Conservation (phyloP, 768 basidiomycete genomes). For the Naganishia vishniacii region DNA sequence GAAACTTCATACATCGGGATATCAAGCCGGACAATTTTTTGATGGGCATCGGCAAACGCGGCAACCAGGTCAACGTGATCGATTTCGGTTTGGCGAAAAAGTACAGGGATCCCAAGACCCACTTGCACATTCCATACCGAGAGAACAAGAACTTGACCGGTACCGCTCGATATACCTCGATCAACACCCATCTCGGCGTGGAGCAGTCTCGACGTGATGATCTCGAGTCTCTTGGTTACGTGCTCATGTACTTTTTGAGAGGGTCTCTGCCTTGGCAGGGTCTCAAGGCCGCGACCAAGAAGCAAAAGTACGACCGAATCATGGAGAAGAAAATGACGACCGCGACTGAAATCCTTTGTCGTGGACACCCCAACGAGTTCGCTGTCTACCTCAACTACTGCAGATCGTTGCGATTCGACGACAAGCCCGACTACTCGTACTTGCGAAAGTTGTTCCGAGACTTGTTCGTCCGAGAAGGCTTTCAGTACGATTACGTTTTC, state of each 20-base stretch:
- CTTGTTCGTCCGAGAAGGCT: slow-evolving; percentile 92
- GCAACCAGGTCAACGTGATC: slow-evolving; percentile 91
- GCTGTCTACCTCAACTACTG: slow-evolving; percentile 99
- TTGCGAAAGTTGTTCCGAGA: slow-evolving; percentile 97
- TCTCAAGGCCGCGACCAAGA: slow-evolving; percentile 99
- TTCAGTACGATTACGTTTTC: slow-evolving; percentile 99
- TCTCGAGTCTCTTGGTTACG: slow-evolving; percentile 95
- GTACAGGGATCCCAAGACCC: slow-evolving; percentile 99
- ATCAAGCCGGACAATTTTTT: slow-evolving; percentile 99
- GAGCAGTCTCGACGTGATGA: slow-evolving; percentile 96
- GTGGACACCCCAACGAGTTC: slow-evolving; percentile 99
- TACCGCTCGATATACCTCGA: slow-evolving; percentile 97
- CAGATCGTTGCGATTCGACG: slow-evolving; percentile 96
- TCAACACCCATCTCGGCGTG: slow-evolving; percentile 97
- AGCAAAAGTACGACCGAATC: slow-evolving; percentile 99
- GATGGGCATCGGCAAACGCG: slow-evolving; percentile 97
- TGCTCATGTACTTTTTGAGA: slow-evolving; percentile 99
- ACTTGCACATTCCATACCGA: slow-evolving; percentile 97
- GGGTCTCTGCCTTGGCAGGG: slow-evolving; percentile 98
- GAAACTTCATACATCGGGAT: slow-evolving; percentile 90
- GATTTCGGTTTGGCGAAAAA: slow-evolving; percentile 84
- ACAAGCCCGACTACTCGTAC: slow-evolving; percentile 99
- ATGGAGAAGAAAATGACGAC: slow-evolving; percentile 99
- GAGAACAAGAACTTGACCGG: slow-evolving; percentile 99
- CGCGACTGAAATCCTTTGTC: slow-evolving; percentile 75